Base-by-base conservation (phyloP, 257 asterid species). In the Gynochthodes officinalis region DNA sequence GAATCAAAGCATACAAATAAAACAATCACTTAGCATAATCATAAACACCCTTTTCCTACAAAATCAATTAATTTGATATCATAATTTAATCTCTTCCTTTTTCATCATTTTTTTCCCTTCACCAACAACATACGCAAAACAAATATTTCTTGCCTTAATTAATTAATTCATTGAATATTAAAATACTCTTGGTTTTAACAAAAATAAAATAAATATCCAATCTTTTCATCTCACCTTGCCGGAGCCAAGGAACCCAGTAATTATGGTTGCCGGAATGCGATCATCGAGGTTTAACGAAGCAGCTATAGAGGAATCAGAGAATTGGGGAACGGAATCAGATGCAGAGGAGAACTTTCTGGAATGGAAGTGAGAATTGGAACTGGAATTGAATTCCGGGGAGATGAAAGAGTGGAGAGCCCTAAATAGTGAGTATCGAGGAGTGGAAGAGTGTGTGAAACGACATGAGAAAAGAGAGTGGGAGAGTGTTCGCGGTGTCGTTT, bases 221-320 rank as follows among this genome's bases (percentile, higher is more conserved):
- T 58, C 43, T 67, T 33, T 21, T 46, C 62, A 23, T 37, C 18
- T 27, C 49, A 94, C 99, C 96, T 94, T 94, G 37, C 99, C 99
- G 48, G 99, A 88, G 78, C 97, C 97, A 43, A 94, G 97, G 79
- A 91, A 94, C 2, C 97, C 99, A 62, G 97, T 94, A 77, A 94
- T 86, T 46, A 94, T 80, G 67, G 99, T 94, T 42, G 97, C 96
- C 2, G 99, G 96, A 25, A 94, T 82, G 4, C 99, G 89, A 64
- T 48, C 78, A 69, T 94, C 97, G 63, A 83, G 80, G 80, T 85
- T 89, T 72, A 91, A 75, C 18, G 93, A 92, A 10, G 97, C 82
- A 1, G 90, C 76, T 32, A 91, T 71, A 5, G 93, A 86, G 32
- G 95, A 80, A 79, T 89, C 89, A 73, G 89, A 74, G 59, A 82